Conservation (phyloP, 768 basidiomycete genomes). For the Terana coerulea region DNA sequence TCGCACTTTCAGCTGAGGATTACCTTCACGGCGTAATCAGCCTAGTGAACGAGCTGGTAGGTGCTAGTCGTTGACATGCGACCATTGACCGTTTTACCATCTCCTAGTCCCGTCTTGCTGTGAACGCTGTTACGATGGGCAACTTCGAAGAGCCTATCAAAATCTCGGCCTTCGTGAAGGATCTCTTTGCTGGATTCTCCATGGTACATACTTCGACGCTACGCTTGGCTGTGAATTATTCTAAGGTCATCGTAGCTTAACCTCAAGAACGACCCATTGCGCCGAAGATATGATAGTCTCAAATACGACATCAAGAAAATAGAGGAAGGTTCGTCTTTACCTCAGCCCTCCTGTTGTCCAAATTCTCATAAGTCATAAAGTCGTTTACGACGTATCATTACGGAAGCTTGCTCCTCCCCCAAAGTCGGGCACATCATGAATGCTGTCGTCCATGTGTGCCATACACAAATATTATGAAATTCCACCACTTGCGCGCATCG, state of each 20-base stretch:
- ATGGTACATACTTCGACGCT: conserved; percentile 48
- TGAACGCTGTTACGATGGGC: conserved; percentile 80
- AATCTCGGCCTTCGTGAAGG: conserved; percentile 78
- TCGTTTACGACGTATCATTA: conserved; percentile 83
- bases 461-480: too few species aligned
- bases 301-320: conserved; percentile 89
- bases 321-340: conserved; percentile 61
- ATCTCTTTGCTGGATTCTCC: conserved; percentile 78
- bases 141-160: conserved; percentile 76
- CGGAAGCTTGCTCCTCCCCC: conserved; percentile 59
- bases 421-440: too few species aligned
- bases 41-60: conserved; percentile 76
- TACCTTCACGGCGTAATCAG: conserved; percentile 79
- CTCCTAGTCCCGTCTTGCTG: conserved; percentile 66
- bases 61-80: conserved; percentile 17
- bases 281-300: conserved; percentile 74
- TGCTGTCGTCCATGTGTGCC: too few species aligned
- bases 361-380: conserved; percentile 31
- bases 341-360: conserved; percentile 7
- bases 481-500: too few species aligned
- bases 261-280: conserved; percentile 73
- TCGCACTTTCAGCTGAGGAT: conserved; percentile 67
- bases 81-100: neutral
- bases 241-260: conserved; percentile 51
- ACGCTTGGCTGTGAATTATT: neutral